These are phyloP conservation scores for Cladosporium cucumerinum DNA, from an alignment of 2,329 filamentous ascomycete genomes.

Conservation along the genomic window DNA sequence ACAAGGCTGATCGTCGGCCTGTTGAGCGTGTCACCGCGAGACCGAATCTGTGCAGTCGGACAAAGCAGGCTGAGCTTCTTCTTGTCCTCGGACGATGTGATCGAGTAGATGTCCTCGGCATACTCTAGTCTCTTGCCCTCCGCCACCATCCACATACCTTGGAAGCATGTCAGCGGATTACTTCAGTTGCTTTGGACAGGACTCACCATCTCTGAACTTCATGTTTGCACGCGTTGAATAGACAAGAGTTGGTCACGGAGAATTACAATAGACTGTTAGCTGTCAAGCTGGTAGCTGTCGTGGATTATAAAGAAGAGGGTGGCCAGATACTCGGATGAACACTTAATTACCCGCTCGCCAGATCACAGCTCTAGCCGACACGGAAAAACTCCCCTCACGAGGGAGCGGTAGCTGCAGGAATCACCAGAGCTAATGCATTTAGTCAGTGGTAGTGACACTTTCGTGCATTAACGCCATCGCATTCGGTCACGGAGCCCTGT, in stretches of 20 bases:
- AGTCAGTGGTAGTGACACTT: not conserved
- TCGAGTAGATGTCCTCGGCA: slow-evolving; percentile 61
- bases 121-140: slow-evolving; percentile 61
- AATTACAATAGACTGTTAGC: not conserved
- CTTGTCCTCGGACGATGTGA: slow-evolving; percentile 44
- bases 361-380: slow-evolving; percentile 10
- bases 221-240: not conserved
- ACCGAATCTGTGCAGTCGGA: slow-evolving; percentile 54
- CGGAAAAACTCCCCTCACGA: slow-evolving; percentile 11
- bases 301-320: not conserved
- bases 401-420: slow-evolving; percentile 4
- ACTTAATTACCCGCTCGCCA: not conserved
- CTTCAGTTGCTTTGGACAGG: too few relatives aligned
- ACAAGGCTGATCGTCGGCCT: slow-evolving; percentile 51
- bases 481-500: not conserved
- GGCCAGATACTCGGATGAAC: not conserved
- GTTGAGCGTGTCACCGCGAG: slow-evolving; percentile 54
- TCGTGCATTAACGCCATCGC: not conserved
- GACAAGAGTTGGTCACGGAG: not conserved
- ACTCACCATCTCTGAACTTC: slow-evolving; percentile 16
- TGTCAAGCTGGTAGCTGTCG: not conserved
- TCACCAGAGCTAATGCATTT: not conserved
- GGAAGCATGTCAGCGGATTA: not conserved
- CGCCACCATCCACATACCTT: slow-evolving; percentile 62
- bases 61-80: slow-evolving; percentile 55